Evolutionary conservation across 73 alveolate species (phyloP), one percentile per base, ranked within the genome.

Genomic region (Symbiodinium pilosum): DNA sequence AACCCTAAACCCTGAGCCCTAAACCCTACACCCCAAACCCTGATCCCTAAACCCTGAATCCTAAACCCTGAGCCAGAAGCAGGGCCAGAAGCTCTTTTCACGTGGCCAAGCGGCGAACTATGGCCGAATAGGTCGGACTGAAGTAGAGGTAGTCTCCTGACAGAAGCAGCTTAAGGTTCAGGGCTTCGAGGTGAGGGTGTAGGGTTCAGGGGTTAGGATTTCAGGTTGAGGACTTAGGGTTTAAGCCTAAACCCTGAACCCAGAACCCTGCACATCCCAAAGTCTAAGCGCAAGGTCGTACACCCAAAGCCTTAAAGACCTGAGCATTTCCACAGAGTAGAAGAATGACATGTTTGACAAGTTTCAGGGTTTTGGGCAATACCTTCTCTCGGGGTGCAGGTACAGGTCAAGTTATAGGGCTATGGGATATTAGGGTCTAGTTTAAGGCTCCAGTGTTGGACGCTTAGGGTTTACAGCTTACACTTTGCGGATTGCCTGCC

Each of bases 71-170:
- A 47, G 59, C 59, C 59, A 47, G 59, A 14, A 47, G 59, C 14
- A n/a, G 59, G 6, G 59, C 59, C 6, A 47, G 59, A 14, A 47
- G 14, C 28, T 64, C 28, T 24, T 28, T 26, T 64, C 77, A 71
- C 26, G 85, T 12, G 85, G 28, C 42, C 40, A 54, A 30, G 51
- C 84, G 68, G 43, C 84, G 94, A 4, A 87, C 52, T 56, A 87
- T 40, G 40, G 38, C 94, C 24, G 94, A 87, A 42, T 87, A 87
- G 18, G 94, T 87, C 42, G 94, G 94, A 34, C n/a, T 36, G 64
- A 87, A 87, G 47, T 36, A 39, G 42, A 87, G 84, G 51, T 87
- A 87, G 84, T 87, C 94, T 14, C 94, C 94, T 87, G 93, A 14
- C 52, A 14, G 38, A 18, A 28, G 36, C 32, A 0, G 18, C 38